Evolutionary conservation across 2,329 filamentous ascomycete species (phyloP).

Genomic region (Monosporascus ibericus): DNA sequence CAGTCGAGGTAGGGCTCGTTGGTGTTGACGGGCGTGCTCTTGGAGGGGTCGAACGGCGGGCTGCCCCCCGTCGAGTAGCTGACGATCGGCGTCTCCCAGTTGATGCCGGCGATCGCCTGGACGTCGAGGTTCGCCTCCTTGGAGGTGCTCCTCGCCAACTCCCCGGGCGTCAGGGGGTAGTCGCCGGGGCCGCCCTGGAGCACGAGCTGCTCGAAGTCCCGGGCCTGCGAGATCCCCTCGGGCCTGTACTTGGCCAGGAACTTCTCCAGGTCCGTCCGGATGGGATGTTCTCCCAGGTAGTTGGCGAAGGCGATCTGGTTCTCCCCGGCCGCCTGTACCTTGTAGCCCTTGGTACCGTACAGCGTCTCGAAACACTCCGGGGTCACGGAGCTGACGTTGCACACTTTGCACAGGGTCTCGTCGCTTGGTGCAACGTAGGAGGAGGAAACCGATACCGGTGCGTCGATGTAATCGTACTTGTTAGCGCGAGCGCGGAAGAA

Average conservation of each 20-base stretch:
- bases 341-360: slow-evolving; percentile 49
- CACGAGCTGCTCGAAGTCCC: slow-evolving; percentile 26
- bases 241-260: slow-evolving; percentile 32
- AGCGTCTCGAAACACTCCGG: slow-evolving; percentile 47
- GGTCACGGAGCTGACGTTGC: slow-evolving; percentile 45
- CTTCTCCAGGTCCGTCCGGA: slow-evolving; percentile 34
- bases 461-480: slow-evolving; percentile 23
- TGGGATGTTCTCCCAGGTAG: slow-evolving; percentile 40
- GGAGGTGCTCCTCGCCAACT: slow-evolving; percentile 15
- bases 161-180: slow-evolving; percentile 17
- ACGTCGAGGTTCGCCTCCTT: slow-evolving; percentile 26
- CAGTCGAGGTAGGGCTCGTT: slow-evolving; percentile 56
- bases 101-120: slow-evolving; percentile 25
- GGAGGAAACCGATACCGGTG: slow-evolving; percentile 22
- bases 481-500: slow-evolving; percentile 41
- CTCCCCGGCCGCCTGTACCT: slow-evolving; percentile 32
- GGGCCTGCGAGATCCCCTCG: slow-evolving; percentile 26
- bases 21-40: slow-evolving; percentile 16
- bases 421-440: slow-evolving; percentile 23
- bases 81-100: slow-evolving; percentile 22
- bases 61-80: slow-evolving; percentile 27
- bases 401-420: slow-evolving; percentile 26
- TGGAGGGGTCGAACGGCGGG: slow-evolving; percentile 23
- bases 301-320: slow-evolving; percentile 41
- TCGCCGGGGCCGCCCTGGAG: slow-evolving; percentile 27